A percentile compares a stretch with the other conserved stretches of the same genome.
These are phyloP conservation scores for Leishmania mexicana DNA, from an alignment of 208 protist genomes.

Conservation along the genomic window DNA sequence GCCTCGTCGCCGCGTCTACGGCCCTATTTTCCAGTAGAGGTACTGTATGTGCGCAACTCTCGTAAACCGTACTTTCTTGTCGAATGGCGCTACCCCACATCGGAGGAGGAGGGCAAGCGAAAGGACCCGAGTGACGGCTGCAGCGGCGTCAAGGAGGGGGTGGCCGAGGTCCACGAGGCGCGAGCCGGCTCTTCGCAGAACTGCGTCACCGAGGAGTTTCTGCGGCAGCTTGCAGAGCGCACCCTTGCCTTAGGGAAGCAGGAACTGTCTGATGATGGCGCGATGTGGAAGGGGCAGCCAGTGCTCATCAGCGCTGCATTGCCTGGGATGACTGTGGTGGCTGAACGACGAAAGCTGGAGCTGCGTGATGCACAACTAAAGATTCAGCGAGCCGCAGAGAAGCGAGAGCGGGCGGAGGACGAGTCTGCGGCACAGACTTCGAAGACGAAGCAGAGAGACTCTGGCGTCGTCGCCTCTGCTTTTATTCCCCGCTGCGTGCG, in stretches of 20 bases:
- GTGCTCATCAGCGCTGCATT: conserved; percentile 51
- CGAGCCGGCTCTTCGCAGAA: conserved; percentile 3
- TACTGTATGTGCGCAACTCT: conserved; percentile 66
- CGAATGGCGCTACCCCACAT: conserved; percentile 64
- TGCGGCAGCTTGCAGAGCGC: conserved; percentile 15
- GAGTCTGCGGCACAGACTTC: conserved; percentile 6
- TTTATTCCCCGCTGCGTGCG: conserved; percentile 67
- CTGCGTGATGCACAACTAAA: conserved; percentile 43
- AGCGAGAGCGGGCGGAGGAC: conserved; percentile 19
- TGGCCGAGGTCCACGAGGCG: background rate
- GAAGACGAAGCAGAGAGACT: background rate
- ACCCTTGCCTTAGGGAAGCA: conserved; percentile 33
- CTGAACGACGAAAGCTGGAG: conserved; percentile 56
- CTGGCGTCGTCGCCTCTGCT: conserved; percentile 13
- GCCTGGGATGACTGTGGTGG: conserved; percentile 50
- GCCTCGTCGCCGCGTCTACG: conserved; percentile 26
- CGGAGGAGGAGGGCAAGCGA: conserved; percentile 36
- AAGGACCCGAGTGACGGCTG: conserved; percentile 9
- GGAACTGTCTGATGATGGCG: background rate
- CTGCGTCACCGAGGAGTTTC: conserved; percentile 7
- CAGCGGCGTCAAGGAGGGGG: conserved; percentile 1
- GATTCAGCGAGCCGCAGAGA: conserved; percentile 28
- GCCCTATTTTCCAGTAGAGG: conserved; percentile 66
- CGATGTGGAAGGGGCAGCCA: conserved; percentile 48
- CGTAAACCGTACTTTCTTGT: conserved; percentile 84